Conservation (phyloP, 176 grass and related monocot genomes). For the Triticum dicoccoides region DNA sequence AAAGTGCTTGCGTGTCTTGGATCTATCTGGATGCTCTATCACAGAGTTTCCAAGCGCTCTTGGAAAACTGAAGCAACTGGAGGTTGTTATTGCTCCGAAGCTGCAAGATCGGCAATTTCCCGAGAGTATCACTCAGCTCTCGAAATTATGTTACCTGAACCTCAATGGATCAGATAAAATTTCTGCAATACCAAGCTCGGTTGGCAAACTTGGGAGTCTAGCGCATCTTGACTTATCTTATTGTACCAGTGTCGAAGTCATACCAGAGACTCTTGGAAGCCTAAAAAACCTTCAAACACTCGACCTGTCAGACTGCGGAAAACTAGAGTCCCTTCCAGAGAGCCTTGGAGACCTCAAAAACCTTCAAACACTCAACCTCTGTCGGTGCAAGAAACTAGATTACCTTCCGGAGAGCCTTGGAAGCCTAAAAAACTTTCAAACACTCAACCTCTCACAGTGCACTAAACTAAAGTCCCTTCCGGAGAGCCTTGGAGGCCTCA, state of each 20-base stretch:
- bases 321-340: too few species aligned
- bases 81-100: not conserved
- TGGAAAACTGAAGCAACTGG: not conserved
- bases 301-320: fast-evolving
- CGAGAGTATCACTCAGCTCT: not conserved
- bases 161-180: not conserved
- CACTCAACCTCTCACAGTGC: too few species aligned
- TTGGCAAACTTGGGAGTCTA: not conserved
- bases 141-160: not conserved
- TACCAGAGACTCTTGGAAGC: not conserved
- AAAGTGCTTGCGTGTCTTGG: conserved; percentile 10
- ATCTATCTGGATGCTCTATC: not conserved
- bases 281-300: not conserved
- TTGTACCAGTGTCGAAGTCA: not conserved
- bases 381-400: fast-evolving
- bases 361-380: not conserved
- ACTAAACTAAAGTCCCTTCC: not conserved
- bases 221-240: conserved; percentile 7
- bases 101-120: not conserved
- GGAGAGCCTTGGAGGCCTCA: not conserved
- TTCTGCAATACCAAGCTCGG: not conserved
- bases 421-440: not conserved
- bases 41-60: not conserved
- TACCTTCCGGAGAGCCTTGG: not conserved
- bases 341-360: not conserved